Conservation (phyloP, 2,329 filamentous ascomycete species). For the Fusarium sp. region DNA sequence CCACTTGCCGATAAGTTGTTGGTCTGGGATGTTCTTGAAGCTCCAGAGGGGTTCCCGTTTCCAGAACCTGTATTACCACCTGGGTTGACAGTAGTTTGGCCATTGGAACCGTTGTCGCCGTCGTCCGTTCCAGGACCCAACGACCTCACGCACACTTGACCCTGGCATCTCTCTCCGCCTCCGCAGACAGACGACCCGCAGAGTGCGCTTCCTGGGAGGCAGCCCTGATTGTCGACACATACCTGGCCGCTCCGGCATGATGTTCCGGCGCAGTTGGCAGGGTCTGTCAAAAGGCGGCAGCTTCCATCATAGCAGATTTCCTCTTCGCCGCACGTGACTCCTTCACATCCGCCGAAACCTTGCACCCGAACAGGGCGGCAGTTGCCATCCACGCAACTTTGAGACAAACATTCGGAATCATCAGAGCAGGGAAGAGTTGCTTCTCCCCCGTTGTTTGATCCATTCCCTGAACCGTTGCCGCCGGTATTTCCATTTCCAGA, state of each 20-base stretch:
- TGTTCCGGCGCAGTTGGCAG: background rate
- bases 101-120: background rate
- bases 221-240: background rate
- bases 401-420: background rate
- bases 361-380: background rate
- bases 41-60: background rate
- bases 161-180: background rate
- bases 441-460: background rate
- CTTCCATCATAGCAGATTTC: background rate
- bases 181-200: background rate
- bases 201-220: background rate
- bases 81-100: background rate
- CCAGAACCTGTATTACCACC: background rate
- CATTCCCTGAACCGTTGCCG: background rate
- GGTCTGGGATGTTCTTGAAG: background rate
- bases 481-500: background rate
- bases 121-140: background rate
- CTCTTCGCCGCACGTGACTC: background rate
- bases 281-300: background rate
- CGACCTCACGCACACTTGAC: background rate
- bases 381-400: background rate
- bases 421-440: background rate
- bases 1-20: background rate
- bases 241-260: background rate
- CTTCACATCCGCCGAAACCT: background rate